Percentiles rank a stretch among this genome's conserved stretches.
Evolutionary conservation across 768 basidiomycete species (phyloP).

Genomic region (Cystobasidium onofrii): DNA sequence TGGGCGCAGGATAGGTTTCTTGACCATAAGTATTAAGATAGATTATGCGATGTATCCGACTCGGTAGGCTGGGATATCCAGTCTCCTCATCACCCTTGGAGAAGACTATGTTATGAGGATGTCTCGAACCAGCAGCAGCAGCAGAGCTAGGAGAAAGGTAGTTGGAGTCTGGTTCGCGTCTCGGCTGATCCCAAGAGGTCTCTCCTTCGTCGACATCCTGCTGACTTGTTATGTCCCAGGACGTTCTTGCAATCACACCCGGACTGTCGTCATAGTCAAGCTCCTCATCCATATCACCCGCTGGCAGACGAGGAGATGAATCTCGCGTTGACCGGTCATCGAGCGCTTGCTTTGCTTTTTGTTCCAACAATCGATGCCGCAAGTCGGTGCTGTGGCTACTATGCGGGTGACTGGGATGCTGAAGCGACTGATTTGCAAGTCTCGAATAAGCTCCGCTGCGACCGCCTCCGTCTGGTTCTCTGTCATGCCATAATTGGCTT

Average conservation of each 20-base stretch:
- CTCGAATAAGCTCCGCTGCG: not conserved
- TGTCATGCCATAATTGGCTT: not conserved
- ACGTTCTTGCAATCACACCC: conserved; percentile 1
- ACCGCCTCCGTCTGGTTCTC: not conserved
- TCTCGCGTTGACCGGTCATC: not conserved
- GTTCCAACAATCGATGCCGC: conserved; percentile 1
- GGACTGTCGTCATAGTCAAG: conserved; percentile 23
- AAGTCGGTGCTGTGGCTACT: not conserved
- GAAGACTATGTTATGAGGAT: conserved; percentile 35
- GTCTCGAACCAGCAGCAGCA: not conserved
- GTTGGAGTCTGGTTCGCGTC: not conserved
- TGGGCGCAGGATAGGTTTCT: conserved; percentile 38
- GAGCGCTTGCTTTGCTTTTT: conserved; percentile 1
- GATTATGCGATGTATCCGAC: conserved; percentile 35
- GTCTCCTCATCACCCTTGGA: conserved; percentile 24
- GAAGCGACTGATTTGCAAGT: not conserved
- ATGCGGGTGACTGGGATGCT: not conserved
- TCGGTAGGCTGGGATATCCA: conserved; percentile 6
- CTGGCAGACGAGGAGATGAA: not conserved
- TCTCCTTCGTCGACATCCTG: conserved; percentile 26
- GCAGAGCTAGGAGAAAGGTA: not conserved
- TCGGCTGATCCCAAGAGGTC: conserved; percentile 17
- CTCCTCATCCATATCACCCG: not conserved
- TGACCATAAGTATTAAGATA: conserved; percentile 38
- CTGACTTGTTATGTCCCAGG: conserved; percentile 9